Conservation (phyloP, 352 stramenopile genomes). For the Blastocystis hominis region DNA sequence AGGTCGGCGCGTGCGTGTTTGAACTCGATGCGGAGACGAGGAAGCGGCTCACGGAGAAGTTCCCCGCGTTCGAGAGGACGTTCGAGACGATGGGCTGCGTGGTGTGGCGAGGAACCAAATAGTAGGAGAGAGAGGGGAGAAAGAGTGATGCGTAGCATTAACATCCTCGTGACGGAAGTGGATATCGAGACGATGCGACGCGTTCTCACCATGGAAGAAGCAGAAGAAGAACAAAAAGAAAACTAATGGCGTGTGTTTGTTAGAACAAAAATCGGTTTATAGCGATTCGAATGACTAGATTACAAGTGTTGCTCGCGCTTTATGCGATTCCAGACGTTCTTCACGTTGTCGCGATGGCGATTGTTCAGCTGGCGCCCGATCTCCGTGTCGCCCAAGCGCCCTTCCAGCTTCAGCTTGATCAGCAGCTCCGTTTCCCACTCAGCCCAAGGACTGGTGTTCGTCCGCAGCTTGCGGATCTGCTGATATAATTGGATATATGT, state of each 20-base stretch:
- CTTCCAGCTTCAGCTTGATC: not conserved
- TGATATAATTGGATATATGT: slow-evolving; percentile 51
- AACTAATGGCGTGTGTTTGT: not conserved
- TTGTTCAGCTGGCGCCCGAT: slow-evolving; percentile 30
- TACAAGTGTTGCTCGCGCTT: slow-evolving; percentile 14
- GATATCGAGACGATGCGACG: slow-evolving; percentile 54
- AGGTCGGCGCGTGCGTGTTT: slow-evolving; percentile 43
- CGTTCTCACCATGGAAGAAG: slow-evolving; percentile 6
- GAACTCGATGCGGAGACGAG: slow-evolving; percentile 32
- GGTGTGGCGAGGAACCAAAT: slow-evolving; percentile 40
- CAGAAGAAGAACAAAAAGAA: not conserved
- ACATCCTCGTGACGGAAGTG: slow-evolving; percentile 37
- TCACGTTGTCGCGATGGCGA: slow-evolving; percentile 36
- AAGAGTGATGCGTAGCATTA: slow-evolving; percentile 37
- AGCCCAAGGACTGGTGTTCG: slow-evolving; percentile 17
- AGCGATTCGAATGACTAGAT: not conserved
- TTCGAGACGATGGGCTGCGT: slow-evolving; percentile 49
- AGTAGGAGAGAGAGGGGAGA: not conserved
- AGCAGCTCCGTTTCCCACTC: slow-evolving; percentile 19
- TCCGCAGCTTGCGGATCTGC: slow-evolving; percentile 13
- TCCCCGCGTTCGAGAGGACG: not conserved
- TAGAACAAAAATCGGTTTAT: not conserved
- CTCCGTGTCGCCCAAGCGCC: slow-evolving; percentile 24
- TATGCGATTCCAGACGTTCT: slow-evolving; percentile 45
- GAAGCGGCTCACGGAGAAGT: slow-evolving; percentile 17